phyloP scores from a whole-genome alignment of 768 basidiomycete genomes.

The Guyanaporus albipodus region DNA sequence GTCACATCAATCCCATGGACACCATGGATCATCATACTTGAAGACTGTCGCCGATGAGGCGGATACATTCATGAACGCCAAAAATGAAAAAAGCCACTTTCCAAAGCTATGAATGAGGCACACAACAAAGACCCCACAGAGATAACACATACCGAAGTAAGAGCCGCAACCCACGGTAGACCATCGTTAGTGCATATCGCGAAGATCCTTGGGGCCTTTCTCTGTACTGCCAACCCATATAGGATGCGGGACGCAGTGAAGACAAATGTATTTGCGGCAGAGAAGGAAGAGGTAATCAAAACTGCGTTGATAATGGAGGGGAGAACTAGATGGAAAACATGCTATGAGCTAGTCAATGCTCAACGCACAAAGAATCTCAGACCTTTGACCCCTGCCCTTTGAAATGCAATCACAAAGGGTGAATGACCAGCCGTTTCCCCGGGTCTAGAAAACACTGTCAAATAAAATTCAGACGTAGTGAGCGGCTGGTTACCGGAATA shows the following conservation, averaged over 20 bases:
- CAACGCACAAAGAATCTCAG: background rate
- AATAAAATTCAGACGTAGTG: background rate
- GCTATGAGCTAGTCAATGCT: constrained; percentile 8
- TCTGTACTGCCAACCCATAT: constrained; percentile 44
- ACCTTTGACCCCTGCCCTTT: constrained; percentile 66
- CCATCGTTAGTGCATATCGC: constrained; percentile 44
- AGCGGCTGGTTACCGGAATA: constrained; percentile 38
- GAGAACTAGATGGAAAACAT: constrained; percentile 35
- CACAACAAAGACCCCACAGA: constrained; percentile 13
- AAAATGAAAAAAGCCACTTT: constrained; percentile 41
- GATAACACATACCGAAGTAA: constrained; percentile 26
- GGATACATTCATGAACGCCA: constrained; percentile 63
- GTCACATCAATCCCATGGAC: constrained; percentile 15
- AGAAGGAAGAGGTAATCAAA: constrained; percentile 70
- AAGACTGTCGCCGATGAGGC: constrained; percentile 43
- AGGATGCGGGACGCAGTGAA: constrained; percentile 39
- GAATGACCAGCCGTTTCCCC: constrained; percentile 56
- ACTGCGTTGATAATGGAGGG: constrained; percentile 70
- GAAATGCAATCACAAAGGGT: constrained; percentile 83
- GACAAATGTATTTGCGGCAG: constrained; percentile 55
- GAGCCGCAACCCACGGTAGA: constrained; percentile 42
- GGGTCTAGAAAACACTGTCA: constrained; percentile 4
- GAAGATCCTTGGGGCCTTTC: constrained; percentile 50
- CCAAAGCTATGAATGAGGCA: constrained; percentile 7
- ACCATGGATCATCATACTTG: constrained; percentile 15